These are phyloP conservation scores for Colletotrichum paranaense DNA, from an alignment of 2,329 filamentous ascomycete species.

Conservation along the genomic window DNA sequence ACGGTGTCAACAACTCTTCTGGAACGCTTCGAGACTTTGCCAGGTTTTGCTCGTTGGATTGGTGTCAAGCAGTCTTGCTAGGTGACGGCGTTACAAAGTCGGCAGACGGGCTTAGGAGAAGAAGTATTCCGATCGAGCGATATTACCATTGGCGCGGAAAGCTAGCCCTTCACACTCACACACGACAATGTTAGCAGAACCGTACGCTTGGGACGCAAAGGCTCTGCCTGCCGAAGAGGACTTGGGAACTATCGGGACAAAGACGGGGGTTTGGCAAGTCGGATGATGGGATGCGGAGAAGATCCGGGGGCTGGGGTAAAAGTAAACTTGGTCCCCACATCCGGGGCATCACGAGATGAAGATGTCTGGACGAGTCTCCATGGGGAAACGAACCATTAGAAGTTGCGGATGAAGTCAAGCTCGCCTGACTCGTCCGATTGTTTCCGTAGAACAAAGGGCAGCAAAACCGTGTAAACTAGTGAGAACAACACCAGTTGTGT, in stretches of 20 bases:
- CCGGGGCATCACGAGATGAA: conserved; percentile 13
- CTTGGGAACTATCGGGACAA: neutral
- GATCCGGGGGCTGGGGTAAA: conserved; percentile 32
- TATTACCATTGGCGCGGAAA: conserved; percentile 21
- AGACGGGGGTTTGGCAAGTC: neutral
- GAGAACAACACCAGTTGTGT: conserved; percentile 13
- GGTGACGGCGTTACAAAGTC: conserved; percentile 5
- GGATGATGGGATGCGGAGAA: conserved; percentile 30
- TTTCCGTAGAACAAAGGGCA: neutral
- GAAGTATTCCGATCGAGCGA: neutral
- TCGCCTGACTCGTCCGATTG: conserved; percentile 15
- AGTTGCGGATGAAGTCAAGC: neutral
- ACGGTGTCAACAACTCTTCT: neutral
- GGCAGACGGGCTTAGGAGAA: neutral
- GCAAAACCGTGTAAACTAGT: neutral
- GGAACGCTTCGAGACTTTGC: neutral
- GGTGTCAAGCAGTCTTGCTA: neutral
- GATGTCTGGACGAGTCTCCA: neutral
- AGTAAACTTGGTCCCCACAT: conserved; percentile 10
- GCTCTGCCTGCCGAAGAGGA: conserved; percentile 1
- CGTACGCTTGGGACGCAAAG: neutral
- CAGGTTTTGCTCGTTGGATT: neutral
- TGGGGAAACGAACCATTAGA: conserved; percentile 14
- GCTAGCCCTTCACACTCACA: neutral
- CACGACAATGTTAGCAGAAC: neutral